Evolutionary conservation across 805 yeast genomes (phyloP).

Genomic region (Scheffersomyces spartinae): DNA sequence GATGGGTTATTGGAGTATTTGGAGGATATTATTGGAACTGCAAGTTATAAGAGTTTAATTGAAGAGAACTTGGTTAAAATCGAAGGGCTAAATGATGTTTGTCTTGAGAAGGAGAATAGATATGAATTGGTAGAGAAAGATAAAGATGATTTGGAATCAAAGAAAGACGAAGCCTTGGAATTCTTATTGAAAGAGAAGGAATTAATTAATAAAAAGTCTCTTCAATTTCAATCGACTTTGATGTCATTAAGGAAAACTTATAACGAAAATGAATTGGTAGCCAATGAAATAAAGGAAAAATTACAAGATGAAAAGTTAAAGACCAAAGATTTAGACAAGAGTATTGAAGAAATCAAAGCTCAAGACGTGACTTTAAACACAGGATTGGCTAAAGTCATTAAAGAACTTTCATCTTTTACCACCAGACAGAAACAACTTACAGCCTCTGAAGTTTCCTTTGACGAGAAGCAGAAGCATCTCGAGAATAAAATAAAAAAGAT

Average conservation of each 20-base stretch:
- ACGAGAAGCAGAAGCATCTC: constrained; percentile 66
- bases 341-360: constrained; percentile 14
- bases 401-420: constrained; percentile 18
- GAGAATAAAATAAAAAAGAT: constrained; percentile 47
- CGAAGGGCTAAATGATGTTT: constrained; percentile 68
- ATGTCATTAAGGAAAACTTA: constrained; percentile 30
- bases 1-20: constrained; percentile 90
- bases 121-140: constrained; percentile 74
- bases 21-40: constrained; percentile 95
- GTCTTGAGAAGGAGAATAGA: constrained; percentile 71
- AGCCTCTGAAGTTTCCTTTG: constrained; percentile 53
- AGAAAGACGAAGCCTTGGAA: constrained; percentile 57
- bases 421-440: constrained; percentile 32
- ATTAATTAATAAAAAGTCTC: constrained; percentile 39
- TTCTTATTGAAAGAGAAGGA: constrained; percentile 56
- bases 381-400: constrained; percentile 10
- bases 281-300: constrained; percentile 25
- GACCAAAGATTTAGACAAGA: constrained; percentile 13
- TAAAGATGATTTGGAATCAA: constrained; percentile 40
- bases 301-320: constrained; percentile 17
- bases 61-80: constrained; percentile 50
- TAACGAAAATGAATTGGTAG: constrained; percentile 32
- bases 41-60: constrained; percentile 67
- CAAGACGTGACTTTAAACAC: constrained; percentile 8
- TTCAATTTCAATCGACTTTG: constrained; percentile 41